These are phyloP conservation scores for Paramecium octaurelia DNA, from an alignment of 73 alveolate genomes.

Conservation along the genomic window DNA sequence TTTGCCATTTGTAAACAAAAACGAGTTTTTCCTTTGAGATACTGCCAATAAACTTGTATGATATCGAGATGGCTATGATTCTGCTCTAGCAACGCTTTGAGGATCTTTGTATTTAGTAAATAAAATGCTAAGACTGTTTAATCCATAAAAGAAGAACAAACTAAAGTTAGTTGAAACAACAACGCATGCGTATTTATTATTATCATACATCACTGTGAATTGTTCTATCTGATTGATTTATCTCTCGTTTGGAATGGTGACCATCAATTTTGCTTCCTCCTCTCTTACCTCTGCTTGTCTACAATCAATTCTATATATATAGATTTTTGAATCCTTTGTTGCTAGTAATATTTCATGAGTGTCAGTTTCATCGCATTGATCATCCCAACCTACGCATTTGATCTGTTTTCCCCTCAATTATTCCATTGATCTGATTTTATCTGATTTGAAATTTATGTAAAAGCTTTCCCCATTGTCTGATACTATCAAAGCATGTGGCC, in stretches of 20 bases:
- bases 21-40: background rate
- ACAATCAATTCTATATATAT: constrained; percentile 26
- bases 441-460: background rate
- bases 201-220: background rate
- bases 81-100: constrained; percentile 26
- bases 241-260: constrained; percentile 25
- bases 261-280: background rate
- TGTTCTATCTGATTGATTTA: constrained; percentile 28
- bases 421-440: background rate
- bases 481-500: constrained; percentile 23
- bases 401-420: background rate
- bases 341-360: constrained; percentile 29
- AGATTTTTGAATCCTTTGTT: constrained; percentile 40
- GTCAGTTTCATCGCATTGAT: constrained; percentile 12
- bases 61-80: background rate
- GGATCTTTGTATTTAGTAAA: constrained; percentile 42
- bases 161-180: constrained; percentile 40
- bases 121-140: background rate
- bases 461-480: constrained; percentile 41
- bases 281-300: background rate
- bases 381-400: constrained; percentile 14
- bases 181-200: background rate
- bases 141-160: constrained; percentile 40
- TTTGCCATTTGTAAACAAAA: constrained; percentile 24
- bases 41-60: constrained; percentile 15